Evolutionary conservation across 805 yeast species (phyloP), one percentile per base, ranked within the genome.

Genomic region (Candida manassasensis): DNA sequence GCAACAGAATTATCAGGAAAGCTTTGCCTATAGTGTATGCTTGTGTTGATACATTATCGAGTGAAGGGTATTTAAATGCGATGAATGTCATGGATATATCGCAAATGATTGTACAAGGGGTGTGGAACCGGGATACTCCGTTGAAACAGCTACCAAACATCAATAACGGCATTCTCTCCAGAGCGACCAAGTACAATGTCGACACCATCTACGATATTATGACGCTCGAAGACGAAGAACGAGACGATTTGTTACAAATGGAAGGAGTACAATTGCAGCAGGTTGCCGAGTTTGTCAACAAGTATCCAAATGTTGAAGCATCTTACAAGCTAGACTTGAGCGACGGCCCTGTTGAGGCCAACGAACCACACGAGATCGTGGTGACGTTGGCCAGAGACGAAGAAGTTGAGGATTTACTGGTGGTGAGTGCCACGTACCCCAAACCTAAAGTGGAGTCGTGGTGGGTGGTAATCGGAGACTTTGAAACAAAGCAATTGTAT

Each of bases 391-490:
- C 73, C 5, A 69, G 86, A 47, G 96, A 89, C 50, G 96, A 88
- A 45, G 95, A 80, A 29, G 78, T 81, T 33, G 75, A 68, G 2
- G 84, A 81, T 43, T 52, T 81, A 27, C 55, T 58, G 2, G 90
- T 82, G 2, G 69, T 67, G 8, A 64, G 86, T 4, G 73, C 76
- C n/a, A 56, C 49, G 28, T 85, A 66, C 51, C 89, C 94, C 4
- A 59, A 52, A 32, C 51, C 63, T 2, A 86, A 83, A 58, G 53
- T 64, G 6, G 93, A 84, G 50, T 71, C 68, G 39, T 75, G 97
- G 97, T 89, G 97, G 95, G 53, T 90, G 14, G 81, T 90, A 5
- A 58, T 89, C 26, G 97, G 97, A 4, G 84, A 84, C 42, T 49
- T 71, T 1, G 52, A 59, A 2, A 63, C 71, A 0, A 76, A 71